Percentiles rank a stretch among this genome's conserved stretches.
Evolutionary conservation across 768 basidiomycete species (phyloP).

Genomic region (Suillus subaureus): DNA sequence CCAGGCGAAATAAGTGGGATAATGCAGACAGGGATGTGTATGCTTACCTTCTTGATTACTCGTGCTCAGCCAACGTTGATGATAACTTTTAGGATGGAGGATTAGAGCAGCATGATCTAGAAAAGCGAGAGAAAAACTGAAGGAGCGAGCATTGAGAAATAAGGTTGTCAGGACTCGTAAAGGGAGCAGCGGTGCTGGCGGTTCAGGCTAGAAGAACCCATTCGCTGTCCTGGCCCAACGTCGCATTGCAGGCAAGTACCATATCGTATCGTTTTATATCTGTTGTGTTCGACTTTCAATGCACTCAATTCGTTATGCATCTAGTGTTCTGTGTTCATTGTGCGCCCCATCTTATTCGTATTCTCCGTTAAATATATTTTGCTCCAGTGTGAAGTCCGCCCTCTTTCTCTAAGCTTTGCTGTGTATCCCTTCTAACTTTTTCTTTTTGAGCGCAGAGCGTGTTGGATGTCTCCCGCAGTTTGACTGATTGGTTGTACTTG

Average conservation of each 20-base stretch:
- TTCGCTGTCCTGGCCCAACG: background rate
- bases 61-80: background rate
- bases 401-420: background rate
- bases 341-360: background rate
- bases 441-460: background rate
- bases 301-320: constrained; percentile 2
- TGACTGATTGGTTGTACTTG: background rate
- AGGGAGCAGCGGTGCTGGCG: constrained; percentile 31
- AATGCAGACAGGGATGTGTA: constrained; percentile 23
- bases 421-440: background rate
- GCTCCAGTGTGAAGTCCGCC: background rate
- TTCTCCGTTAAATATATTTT: constrained; percentile 1
- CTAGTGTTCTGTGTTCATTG: background rate
- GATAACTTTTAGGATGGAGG: constrained; percentile 19
- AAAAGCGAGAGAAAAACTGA: constrained; percentile 74
- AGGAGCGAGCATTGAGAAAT: constrained; percentile 79
- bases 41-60: background rate
- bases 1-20: constrained; percentile 61
- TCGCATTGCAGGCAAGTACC: background rate
- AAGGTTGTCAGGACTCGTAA: constrained; percentile 80
- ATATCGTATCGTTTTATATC: background rate
- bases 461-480: background rate
- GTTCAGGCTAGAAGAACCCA: constrained; percentile 5
- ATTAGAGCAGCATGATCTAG: constrained; percentile 47
- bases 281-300: background rate